A percentile compares a stretch with the other conserved stretches of the same genome.
Evolutionary conservation across 305 asterid species (phyloP).

Genomic region (Withania somnifera): DNA sequence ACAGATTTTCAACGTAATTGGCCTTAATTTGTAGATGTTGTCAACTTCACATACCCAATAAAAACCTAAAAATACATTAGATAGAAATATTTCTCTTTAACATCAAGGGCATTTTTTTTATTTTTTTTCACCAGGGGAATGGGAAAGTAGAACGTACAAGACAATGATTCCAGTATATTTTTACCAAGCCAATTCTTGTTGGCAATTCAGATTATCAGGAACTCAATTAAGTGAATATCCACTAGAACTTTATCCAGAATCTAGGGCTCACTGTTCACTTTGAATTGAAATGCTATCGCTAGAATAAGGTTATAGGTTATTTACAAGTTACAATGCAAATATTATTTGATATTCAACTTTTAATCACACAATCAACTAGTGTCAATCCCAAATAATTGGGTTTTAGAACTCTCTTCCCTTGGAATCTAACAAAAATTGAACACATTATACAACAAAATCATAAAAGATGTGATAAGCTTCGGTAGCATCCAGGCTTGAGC

Average conservation of each 20-base stretch:
- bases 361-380: neutral
- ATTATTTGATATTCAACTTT: neutral
- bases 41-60: neutral
- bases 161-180: neutral
- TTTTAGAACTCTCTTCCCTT: neutral
- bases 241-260: neutral
- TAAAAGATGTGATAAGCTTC: neutral
- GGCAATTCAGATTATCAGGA: neutral
- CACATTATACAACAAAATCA: neutral
- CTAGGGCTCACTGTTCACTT: neutral
- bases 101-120: neutral
- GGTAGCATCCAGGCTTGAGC: neutral
- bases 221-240: neutral
- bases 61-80: neutral
- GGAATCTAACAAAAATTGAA: neutral
- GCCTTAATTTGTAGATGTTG: neutral
- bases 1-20: neutral
- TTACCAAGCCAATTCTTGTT: neutral
- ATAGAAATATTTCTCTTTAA: neutral
- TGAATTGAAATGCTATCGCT: neutral
- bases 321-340: neutral
- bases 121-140: neutral
- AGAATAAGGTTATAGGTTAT: neutral
- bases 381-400: neutral
- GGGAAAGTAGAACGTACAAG: neutral